A percentile compares a stretch with the other conserved stretches of the same genome.
These are phyloP conservation scores for Neurospora sp. DNA, from an alignment of 495 filamentous ascomycete genomes.

Conservation along the genomic window DNA sequence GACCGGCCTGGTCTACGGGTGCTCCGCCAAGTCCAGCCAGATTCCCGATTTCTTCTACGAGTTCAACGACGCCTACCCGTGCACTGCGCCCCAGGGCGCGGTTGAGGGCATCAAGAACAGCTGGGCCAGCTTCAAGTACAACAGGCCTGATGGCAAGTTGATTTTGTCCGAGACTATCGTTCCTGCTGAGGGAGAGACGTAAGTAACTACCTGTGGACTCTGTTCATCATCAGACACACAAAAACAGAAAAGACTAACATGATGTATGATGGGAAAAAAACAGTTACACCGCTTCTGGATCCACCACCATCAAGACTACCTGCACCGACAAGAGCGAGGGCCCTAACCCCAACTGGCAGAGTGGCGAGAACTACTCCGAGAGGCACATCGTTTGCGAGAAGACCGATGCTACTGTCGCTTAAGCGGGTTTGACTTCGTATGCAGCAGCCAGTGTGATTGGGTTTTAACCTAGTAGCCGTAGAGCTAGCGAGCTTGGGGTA, in stretches of 20 bases:
- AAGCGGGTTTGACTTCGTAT: no score
- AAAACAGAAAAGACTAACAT: background rate
- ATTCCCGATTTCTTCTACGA: conserved; percentile 26
- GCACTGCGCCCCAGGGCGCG: conserved; percentile 6
- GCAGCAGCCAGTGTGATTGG: no score
- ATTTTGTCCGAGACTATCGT: conserved; percentile 24
- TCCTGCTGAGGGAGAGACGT: conserved; percentile 26
- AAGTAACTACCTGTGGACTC: conserved; percentile 4
- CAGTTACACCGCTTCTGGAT: conserved; percentile 21
- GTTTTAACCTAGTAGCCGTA: no score
- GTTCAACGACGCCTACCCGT: background rate
- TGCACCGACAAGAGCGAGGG: conserved; percentile 26
- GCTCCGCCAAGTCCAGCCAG: conserved; percentile 19
- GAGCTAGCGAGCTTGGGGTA: no score
- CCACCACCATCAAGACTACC: conserved; percentile 19
- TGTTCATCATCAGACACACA: no score
- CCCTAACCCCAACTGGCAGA: conserved; percentile 30
- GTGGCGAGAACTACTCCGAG: conserved; percentile 29
- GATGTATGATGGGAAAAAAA: conserved; percentile 1
- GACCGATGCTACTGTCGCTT: conserved; percentile 23
- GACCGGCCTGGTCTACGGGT: conserved; percentile 15
- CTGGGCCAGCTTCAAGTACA: conserved; percentile 26
- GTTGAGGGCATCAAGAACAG: background rate
- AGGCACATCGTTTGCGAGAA: conserved; percentile 24
- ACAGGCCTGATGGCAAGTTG: conserved; percentile 19